phyloP scores from a whole-genome alignment of 495 filamentous ascomycete species.

The Talaromyces nanjingensis region DNA sequence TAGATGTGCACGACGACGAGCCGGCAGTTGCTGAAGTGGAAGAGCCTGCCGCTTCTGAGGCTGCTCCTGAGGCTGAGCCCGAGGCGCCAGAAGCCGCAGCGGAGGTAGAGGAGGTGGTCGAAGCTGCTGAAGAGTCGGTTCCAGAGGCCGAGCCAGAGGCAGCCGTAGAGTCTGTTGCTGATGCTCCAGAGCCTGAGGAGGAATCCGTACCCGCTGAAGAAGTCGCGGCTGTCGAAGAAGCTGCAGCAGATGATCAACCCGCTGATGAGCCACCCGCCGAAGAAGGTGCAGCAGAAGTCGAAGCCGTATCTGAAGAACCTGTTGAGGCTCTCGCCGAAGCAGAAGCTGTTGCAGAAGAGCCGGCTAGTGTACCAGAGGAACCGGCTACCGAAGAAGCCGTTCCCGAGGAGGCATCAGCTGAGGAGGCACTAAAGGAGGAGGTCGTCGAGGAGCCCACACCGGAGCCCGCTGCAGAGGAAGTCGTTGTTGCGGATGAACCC shows the following conservation, averaged over 20 bases:
- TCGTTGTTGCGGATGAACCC: slow-evolving; percentile 5
- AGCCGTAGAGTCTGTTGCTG: background rate
- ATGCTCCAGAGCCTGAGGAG: background rate
- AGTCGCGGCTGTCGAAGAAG: background rate
- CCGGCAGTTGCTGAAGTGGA: background rate
- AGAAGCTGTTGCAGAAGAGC: slow-evolving; percentile 6
- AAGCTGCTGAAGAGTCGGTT: background rate
- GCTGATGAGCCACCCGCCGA: background rate
- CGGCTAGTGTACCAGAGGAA: background rate
- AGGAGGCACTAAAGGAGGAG: background rate
- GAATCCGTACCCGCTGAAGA: background rate
- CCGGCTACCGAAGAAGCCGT: background rate
- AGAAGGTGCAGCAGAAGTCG: background rate
- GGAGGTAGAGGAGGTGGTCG: background rate
- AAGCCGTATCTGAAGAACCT: background rate
- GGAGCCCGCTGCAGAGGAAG: slow-evolving; percentile 3
- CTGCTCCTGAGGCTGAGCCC: background rate
- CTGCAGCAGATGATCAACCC: background rate
- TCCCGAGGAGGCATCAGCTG: background rate
- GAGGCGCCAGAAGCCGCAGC: background rate
- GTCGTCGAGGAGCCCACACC: background rate
- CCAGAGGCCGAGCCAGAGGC: background rate
- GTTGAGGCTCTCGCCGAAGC: background rate
- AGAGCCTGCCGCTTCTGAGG: background rate
- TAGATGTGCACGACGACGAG: background rate